Evolutionary conservation across 441 rosid genomes (phyloP).

Genomic region (Erysimum cheiri): DNA sequence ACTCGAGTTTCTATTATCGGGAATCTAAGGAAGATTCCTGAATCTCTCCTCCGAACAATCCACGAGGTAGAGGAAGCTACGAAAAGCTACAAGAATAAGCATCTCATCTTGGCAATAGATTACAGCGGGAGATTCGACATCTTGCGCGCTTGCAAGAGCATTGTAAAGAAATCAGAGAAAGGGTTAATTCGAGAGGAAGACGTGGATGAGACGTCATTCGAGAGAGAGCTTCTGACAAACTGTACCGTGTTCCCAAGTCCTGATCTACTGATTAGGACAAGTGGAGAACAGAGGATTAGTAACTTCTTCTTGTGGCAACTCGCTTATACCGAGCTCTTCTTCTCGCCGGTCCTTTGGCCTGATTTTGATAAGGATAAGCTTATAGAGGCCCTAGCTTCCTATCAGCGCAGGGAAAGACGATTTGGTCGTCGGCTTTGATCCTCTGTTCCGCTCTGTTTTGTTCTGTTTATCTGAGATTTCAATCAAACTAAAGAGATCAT

Average conservation of each 20-base stretch:
- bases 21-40: slow-evolving; percentile 20
- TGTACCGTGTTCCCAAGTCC: slow-evolving; percentile 48
- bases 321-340: slow-evolving; percentile 44
- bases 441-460: neutral
- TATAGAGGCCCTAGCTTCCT: slow-evolving; percentile 31
- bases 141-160: slow-evolving; percentile 43
- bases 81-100: slow-evolving; percentile 19
- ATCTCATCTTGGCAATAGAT: slow-evolving; percentile 44
- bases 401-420: slow-evolving; percentile 37
- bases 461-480: neutral
- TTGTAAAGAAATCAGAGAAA: slow-evolving; percentile 31
- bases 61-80: slow-evolving; percentile 33
- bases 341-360: slow-evolving; percentile 53
- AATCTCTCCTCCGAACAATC: slow-evolving; percentile 28
- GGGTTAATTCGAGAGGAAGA: slow-evolving; percentile 35
- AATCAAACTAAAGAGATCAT: neutral
- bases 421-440: slow-evolving; percentile 14
- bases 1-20: slow-evolving; percentile 33
- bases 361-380: slow-evolving; percentile 38
- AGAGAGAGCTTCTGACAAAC: slow-evolving; percentile 30
- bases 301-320: slow-evolving; percentile 61
- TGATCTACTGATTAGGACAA: slow-evolving; percentile 51
- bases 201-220: slow-evolving; percentile 27
- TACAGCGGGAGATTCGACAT: slow-evolving; percentile 47
- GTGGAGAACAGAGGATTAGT: slow-evolving; percentile 56